Conservation (phyloP, 371 early-diverging fungal genomes). For the Sporodiniella umbellata region DNA sequence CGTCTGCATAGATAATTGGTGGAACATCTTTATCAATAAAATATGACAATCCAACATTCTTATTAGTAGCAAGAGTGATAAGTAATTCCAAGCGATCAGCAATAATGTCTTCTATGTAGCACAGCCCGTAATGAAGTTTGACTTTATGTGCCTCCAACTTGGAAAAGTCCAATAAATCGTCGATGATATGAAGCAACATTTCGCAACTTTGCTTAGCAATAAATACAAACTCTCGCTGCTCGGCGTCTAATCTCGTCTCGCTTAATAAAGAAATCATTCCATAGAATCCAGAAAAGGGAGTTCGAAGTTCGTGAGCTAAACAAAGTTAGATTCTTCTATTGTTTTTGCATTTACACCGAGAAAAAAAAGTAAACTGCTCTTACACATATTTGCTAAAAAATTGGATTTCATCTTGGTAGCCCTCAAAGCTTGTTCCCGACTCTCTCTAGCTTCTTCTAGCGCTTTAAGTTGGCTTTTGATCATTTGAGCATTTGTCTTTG, state of each 20-base stretch:
- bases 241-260: slow-evolving; percentile 49
- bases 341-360: too few relatives aligned
- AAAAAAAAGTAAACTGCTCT: not conserved
- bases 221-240: slow-evolving; percentile 60
- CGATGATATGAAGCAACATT: slow-evolving; percentile 59
- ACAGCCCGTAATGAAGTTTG: slow-evolving; percentile 46
- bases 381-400: slow-evolving; percentile 60
- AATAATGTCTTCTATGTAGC: slow-evolving; percentile 54
- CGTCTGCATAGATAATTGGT: slow-evolving; percentile 45
- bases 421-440: slow-evolving; percentile 39
- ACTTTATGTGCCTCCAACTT: slow-evolving; percentile 64
- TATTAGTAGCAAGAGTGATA: slow-evolving; percentile 49
- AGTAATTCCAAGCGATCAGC: slow-evolving; percentile 54
- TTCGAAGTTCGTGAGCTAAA: slow-evolving; percentile 44
- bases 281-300: slow-evolving; percentile 59
- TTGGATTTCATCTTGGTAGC: slow-evolving; percentile 48
- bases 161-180: slow-evolving; percentile 61
- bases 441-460: slow-evolving; percentile 38
- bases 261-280: slow-evolving; percentile 57
- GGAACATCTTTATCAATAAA: slow-evolving; percentile 40
- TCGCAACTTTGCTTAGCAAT: slow-evolving; percentile 61
- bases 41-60: slow-evolving; percentile 50
- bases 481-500: slow-evolving; percentile 37
- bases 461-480: slow-evolving; percentile 38
- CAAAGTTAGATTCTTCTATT: not conserved